A percentile compares a stretch with the other conserved stretches of the same genome.
Conservation (phyloP, 257 asterid species). For the Penstemon davidsonii region DNA sequence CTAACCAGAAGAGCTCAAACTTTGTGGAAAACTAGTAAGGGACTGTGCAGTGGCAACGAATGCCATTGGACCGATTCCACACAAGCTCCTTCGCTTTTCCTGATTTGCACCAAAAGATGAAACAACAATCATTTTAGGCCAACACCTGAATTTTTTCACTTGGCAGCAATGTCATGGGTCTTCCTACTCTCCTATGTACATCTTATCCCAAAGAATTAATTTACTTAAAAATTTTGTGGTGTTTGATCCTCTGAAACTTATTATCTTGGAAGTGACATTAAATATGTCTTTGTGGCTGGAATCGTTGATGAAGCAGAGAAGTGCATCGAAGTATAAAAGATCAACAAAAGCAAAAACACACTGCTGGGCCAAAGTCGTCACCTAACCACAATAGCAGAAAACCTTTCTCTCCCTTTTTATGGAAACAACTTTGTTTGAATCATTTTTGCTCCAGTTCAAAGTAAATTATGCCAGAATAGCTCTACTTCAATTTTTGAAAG, state of each 20-base stretch:
- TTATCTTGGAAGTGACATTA: too few species aligned
- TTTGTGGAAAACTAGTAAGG: conserved; percentile 77
- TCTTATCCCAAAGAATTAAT: background rate
- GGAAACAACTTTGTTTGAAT: conserved; percentile 1
- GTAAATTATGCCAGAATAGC: conserved; percentile 10
- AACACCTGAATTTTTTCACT: conserved; percentile 7
- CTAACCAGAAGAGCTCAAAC: conserved; percentile 87
- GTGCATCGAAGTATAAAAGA: background rate
- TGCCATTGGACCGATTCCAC: conserved; percentile 88
- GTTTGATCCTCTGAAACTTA: background rate
- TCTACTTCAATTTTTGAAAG: conserved; percentile 23
- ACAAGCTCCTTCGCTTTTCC: conserved; percentile 59
- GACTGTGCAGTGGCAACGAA: conserved; percentile 83
- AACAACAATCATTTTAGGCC: conserved; percentile 2
- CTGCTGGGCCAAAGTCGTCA: conserved; percentile 8
- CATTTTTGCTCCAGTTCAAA: conserved; percentile 4
- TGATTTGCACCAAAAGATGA: conserved; percentile 34
- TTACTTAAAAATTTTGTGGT: conserved; percentile 3
- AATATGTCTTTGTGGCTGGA: background rate
- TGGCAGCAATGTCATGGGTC: background rate
- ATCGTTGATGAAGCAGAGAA: conserved; percentile 1
- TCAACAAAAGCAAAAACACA: background rate
- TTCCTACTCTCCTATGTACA: background rate
- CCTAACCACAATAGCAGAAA: background rate
- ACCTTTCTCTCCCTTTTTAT: background rate